A percentile compares a stretch with the other conserved stretches of the same genome.
These are phyloP conservation scores for Taphrina communis DNA, from an alignment of 1,139 yeast genomes.

Conservation along the genomic window DNA sequence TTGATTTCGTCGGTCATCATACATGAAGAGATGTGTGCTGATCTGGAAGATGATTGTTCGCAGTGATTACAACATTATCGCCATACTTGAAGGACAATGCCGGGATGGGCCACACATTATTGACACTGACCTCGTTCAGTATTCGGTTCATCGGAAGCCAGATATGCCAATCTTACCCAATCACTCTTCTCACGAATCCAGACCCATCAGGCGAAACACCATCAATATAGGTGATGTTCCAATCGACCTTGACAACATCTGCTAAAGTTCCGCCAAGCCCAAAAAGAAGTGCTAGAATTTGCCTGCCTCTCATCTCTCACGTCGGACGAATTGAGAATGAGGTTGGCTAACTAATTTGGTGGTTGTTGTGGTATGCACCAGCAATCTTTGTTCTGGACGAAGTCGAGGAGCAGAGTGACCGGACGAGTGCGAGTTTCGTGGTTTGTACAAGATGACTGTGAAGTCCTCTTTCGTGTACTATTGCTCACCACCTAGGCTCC, in stretches of 20 bases:
- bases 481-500: too few relatives aligned
- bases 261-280: conserved; percentile 51
- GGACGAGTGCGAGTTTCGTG: too few relatives aligned
- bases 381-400: too few relatives aligned
- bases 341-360: too few relatives aligned
- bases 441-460: too few relatives aligned
- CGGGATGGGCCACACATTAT: conserved; percentile 77
- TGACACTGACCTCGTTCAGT: conserved; percentile 21
- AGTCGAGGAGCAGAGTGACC: too few relatives aligned
- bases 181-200: conserved; percentile 62
- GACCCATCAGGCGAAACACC: conserved; percentile 78
- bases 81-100: conserved; percentile 71
- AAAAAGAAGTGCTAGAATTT: neutral
- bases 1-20: neutral
- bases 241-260: conserved; percentile 68
- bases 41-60: conserved; percentile 68
- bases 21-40: conserved; percentile 49
- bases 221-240: conserved; percentile 71
- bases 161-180: conserved; percentile 66
- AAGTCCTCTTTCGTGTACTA: too few relatives aligned
- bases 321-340: neutral
- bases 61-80: conserved; percentile 71
- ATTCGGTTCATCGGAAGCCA: neutral
- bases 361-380: too few relatives aligned
- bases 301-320: neutral